Evolutionary conservation across 2,329 filamentous ascomycete species (phyloP).

Genomic region (Epichloe sibirici): DNA sequence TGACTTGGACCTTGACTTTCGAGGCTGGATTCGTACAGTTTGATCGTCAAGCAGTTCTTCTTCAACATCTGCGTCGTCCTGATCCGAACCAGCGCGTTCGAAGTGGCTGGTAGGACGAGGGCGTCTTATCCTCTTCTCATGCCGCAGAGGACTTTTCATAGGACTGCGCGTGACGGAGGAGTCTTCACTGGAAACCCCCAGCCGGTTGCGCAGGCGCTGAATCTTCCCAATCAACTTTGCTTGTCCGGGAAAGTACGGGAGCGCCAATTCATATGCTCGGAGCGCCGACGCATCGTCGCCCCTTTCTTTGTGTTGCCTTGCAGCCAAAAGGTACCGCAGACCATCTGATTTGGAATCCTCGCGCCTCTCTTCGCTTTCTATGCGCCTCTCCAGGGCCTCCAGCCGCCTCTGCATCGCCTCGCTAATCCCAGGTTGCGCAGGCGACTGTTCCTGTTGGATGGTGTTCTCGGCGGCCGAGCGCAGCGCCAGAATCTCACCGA

Average conservation of each 20-base stretch:
- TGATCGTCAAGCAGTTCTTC: constrained; percentile 15
- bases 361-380: constrained; percentile 48
- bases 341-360: constrained; percentile 73
- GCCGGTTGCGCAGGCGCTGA: constrained; percentile 42
- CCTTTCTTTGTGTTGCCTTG: constrained; percentile 75
- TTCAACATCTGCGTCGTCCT: constrained; percentile 13
- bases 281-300: constrained; percentile 70
- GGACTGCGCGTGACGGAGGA: constrained; percentile 1
- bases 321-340: constrained; percentile 75
- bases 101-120: background rate
- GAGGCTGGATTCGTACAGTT: constrained; percentile 11
- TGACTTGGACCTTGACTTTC: constrained; percentile 3
- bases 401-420: constrained; percentile 71
- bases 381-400: constrained; percentile 74
- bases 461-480: constrained; percentile 38
- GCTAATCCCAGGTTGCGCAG: constrained; percentile 42
- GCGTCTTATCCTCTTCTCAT: background rate
- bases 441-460: constrained; percentile 21
- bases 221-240: constrained; percentile 64
- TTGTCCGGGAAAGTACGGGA: constrained; percentile 78
- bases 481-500: constrained; percentile 78
- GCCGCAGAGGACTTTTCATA: constrained; percentile 2
- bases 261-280: constrained; percentile 73
- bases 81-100: background rate
- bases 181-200: constrained; percentile 22